phyloP scores from a whole-genome alignment of 106 monocot genomes.

The Alisma plantagoaquatica region DNA sequence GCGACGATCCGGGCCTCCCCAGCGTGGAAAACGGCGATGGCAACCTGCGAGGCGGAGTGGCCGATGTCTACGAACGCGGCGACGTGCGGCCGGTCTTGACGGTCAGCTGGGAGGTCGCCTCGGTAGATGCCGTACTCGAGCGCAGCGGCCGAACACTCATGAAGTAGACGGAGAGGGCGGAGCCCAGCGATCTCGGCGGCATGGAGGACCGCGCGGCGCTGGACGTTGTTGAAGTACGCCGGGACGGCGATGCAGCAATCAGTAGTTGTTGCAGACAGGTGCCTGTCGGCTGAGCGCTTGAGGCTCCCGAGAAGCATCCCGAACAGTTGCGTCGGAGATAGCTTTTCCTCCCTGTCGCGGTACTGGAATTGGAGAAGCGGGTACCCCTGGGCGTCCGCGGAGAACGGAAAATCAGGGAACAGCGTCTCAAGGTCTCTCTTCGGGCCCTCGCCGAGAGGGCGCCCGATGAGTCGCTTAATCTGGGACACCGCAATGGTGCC shows the following conservation, averaged over 20 bases:
- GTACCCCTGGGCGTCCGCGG: slow-evolving; percentile 67
- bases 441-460: slow-evolving; percentile 51
- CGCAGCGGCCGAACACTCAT: slow-evolving; percentile 70
- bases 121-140: slow-evolving; percentile 75
- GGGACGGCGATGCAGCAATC: slow-evolving; percentile 92
- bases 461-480: slow-evolving; percentile 70
- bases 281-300: slow-evolving; percentile 67
- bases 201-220: slow-evolving; percentile 61
- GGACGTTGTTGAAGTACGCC: slow-evolving; percentile 64
- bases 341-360: slow-evolving; percentile 39
- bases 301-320: slow-evolving; percentile 68
- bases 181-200: slow-evolving; percentile 68
- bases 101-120: slow-evolving; percentile 56
- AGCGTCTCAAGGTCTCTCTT: slow-evolving; percentile 57
- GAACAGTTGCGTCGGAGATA: slow-evolving; percentile 77
- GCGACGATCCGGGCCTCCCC: slow-evolving; percentile 53
- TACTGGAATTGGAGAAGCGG: slow-evolving; percentile 51
- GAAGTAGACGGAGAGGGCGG: slow-evolving; percentile 53
- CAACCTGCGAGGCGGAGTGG: slow-evolving; percentile 78
- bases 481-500: slow-evolving; percentile 76
- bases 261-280: slow-evolving; percentile 39
- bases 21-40: slow-evolving; percentile 54
- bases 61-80: slow-evolving; percentile 90
- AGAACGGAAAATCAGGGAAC: slow-evolving; percentile 47
- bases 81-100: slow-evolving; percentile 45